Conservation (phyloP, 371 early-diverging fungal species). For the Mucor saturninus region DNA sequence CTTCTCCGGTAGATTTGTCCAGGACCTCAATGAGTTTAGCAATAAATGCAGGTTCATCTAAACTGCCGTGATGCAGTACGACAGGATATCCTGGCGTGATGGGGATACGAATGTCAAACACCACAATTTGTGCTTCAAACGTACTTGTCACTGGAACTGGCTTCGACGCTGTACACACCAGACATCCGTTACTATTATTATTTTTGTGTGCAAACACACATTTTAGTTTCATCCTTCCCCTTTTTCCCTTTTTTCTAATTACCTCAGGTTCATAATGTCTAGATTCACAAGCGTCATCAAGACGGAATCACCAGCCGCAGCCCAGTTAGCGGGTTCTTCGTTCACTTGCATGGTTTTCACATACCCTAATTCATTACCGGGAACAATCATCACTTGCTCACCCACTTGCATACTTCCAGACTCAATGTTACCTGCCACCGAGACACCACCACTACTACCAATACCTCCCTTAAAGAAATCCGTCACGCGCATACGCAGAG, state of each 20-base stretch:
- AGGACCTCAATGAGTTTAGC: constrained; percentile 71
- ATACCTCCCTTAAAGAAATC: constrained; percentile 88
- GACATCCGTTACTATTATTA: constrained; percentile 68
- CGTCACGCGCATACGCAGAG: constrained; percentile 81
- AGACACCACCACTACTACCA: constrained; percentile 70
- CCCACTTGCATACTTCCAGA: constrained; percentile 87
- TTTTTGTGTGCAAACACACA: not conserved
- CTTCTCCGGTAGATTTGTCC: constrained; percentile 85
- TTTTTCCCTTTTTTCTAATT: constrained; percentile 8
- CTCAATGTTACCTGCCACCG: constrained; percentile 87
- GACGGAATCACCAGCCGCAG: constrained; percentile 93
- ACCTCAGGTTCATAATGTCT: constrained; percentile 83
- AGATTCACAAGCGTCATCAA: constrained; percentile 76
- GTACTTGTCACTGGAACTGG: constrained; percentile 77
- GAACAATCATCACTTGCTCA: constrained; percentile 81
- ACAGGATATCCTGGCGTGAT: constrained; percentile 91
- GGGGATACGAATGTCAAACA: constrained; percentile 89
- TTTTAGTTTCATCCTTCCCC: not conserved
- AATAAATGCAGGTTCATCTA: constrained; percentile 81
- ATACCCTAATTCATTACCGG: constrained; percentile 75
- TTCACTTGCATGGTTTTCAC: constrained; percentile 83
- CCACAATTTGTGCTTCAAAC: constrained; percentile 87
- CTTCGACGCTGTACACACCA: constrained; percentile 69
- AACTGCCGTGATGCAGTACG: constrained; percentile 81
- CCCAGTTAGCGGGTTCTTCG: constrained; percentile 80